Conservation (phyloP, 768 basidiomycete genomes). For the Cystobasidiopsis lactophilus region DNA sequence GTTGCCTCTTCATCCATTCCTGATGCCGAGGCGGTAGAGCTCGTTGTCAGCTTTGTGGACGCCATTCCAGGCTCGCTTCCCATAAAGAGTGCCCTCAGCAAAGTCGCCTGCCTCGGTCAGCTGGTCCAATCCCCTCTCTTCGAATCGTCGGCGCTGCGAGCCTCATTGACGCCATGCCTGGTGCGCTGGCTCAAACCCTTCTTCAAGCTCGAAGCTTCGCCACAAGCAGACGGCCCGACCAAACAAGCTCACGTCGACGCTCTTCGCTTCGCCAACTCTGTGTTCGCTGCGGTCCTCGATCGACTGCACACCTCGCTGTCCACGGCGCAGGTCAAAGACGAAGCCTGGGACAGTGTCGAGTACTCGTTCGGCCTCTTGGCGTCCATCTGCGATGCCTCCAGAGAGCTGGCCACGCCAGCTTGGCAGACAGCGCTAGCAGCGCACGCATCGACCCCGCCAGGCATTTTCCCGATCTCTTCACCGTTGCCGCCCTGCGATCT, state of each 20-base stretch:
- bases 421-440: slow-evolving; percentile 50
- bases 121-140: slow-evolving; percentile 74
- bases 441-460: slow-evolving; percentile 18
- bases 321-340: too few relatives aligned
- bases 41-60: slow-evolving; percentile 70
- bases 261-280: slow-evolving; percentile 69
- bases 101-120: slow-evolving; percentile 79
- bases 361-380: slow-evolving; percentile 60
- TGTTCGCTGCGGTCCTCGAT: slow-evolving; percentile 72
- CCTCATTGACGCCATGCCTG: slow-evolving; percentile 61
- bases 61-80: slow-evolving; percentile 36
- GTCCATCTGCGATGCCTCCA: slow-evolving; percentile 63
- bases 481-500: too few relatives aligned
- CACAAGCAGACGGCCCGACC: slow-evolving; percentile 45
- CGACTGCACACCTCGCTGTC: slow-evolving; percentile 36
- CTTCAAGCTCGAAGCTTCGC: slow-evolving; percentile 61
- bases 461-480: too few relatives aligned
- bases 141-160: slow-evolving; percentile 54
- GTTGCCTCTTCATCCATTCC: slow-evolving; percentile 61
- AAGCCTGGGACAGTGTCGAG: slow-evolving; percentile 85
- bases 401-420: slow-evolving; percentile 49
- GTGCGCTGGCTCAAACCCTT: slow-evolving; percentile 90
- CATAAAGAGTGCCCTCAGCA: slow-evolving; percentile 79
- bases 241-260: slow-evolving; percentile 73
- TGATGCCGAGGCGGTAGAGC: slow-evolving; percentile 60